A percentile compares a stretch with the other conserved stretches of the same genome.
These are phyloP conservation scores for Chalciporus chontae DNA, from an alignment of 768 basidiomycete species.

Conservation along the genomic window DNA sequence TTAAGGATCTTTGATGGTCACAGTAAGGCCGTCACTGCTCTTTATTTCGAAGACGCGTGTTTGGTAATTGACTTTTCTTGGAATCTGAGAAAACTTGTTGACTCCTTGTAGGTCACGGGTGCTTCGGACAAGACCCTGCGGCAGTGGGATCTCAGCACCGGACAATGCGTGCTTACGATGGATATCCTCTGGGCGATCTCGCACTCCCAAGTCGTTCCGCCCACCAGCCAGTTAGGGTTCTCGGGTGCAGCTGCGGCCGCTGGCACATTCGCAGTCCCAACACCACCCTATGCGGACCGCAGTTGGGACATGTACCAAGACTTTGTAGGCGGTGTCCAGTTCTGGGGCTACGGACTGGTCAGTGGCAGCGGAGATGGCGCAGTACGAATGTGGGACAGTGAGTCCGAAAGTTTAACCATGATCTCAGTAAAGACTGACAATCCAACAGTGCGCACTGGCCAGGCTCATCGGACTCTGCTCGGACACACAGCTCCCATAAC, in stretches of 20 bases:
- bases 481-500: constrained; percentile 95
- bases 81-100: constrained; percentile 10
- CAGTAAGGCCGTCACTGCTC: constrained; percentile 84
- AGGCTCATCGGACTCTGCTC: constrained; percentile 87
- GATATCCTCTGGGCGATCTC: constrained; percentile 99
- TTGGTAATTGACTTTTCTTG: constrained; percentile 51
- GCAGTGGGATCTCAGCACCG: constrained; percentile 96
- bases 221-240: constrained; percentile 43
- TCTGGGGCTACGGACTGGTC: constrained; percentile 97
- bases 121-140: constrained; percentile 98
- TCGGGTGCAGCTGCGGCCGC: constrained; percentile 52
- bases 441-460: constrained; percentile 90
- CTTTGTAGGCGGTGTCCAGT: constrained; percentile 96
- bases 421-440: neutral
- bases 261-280: constrained; percentile 75
- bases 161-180: constrained; percentile 99
- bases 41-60: constrained; percentile 95
- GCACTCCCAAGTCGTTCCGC: constrained; percentile 59
- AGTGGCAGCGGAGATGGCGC: constrained; percentile 97
- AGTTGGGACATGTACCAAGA: constrained; percentile 95
- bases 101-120: constrained; percentile 76
- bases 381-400: constrained; percentile 99
- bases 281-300: constrained; percentile 84
- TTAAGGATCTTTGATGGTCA: constrained; percentile 83
- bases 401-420: constrained; percentile 28